A percentile compares a stretch with the other conserved stretches of the same genome.
These are phyloP conservation scores for Saturnispora hagleri DNA, from an alignment of 805 yeast species.

Conservation along the genomic window DNA sequence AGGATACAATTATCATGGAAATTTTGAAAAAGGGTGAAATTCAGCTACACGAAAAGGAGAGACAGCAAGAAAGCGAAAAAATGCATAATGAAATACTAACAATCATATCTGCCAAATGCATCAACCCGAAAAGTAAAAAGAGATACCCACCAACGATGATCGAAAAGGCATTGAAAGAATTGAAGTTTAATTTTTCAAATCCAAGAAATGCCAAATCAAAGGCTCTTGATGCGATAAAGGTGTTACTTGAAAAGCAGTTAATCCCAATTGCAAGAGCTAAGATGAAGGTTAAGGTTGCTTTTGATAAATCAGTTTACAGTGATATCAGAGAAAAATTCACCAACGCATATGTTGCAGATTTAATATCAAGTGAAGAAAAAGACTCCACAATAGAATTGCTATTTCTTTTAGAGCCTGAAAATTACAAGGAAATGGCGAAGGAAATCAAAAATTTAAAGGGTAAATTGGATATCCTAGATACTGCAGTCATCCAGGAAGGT, in stretches of 20 bases:
- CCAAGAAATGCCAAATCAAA: slow-evolving; percentile 58
- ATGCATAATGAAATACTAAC: slow-evolving; percentile 63
- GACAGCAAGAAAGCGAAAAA: slow-evolving; percentile 58
- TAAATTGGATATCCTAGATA: slow-evolving; percentile 34
- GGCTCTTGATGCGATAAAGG: slow-evolving; percentile 83
- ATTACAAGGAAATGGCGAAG: slow-evolving; percentile 29
- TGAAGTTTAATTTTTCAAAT: slow-evolving; percentile 71
- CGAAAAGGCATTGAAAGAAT: slow-evolving; percentile 69
- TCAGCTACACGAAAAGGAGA: slow-evolving; percentile 88
- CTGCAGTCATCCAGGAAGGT: slow-evolving; percentile 22
- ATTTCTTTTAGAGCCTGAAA: slow-evolving; percentile 19
- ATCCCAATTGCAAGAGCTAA: slow-evolving; percentile 92
- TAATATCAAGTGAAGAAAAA: slow-evolving; percentile 9
- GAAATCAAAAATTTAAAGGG: slow-evolving; percentile 35
- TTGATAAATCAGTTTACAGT: slow-evolving; percentile 46
- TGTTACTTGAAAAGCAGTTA: slow-evolving; percentile 66
- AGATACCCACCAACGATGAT: slow-evolving; percentile 94
- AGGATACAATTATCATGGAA: slow-evolving; percentile 66
- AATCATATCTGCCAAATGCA: slow-evolving; percentile 79
- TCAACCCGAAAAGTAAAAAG: slow-evolving; percentile 81
- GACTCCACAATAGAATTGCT: slow-evolving; percentile 11
- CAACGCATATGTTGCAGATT: slow-evolving; percentile 9
- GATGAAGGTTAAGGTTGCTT: slow-evolving; percentile 71
- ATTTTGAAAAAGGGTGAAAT: slow-evolving; percentile 88
- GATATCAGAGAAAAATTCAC: slow-evolving; percentile 23